These are phyloP conservation scores for Phaeophleospora eucalypticola DNA, from an alignment of 2,329 filamentous ascomycete species.

Conservation along the genomic window DNA sequence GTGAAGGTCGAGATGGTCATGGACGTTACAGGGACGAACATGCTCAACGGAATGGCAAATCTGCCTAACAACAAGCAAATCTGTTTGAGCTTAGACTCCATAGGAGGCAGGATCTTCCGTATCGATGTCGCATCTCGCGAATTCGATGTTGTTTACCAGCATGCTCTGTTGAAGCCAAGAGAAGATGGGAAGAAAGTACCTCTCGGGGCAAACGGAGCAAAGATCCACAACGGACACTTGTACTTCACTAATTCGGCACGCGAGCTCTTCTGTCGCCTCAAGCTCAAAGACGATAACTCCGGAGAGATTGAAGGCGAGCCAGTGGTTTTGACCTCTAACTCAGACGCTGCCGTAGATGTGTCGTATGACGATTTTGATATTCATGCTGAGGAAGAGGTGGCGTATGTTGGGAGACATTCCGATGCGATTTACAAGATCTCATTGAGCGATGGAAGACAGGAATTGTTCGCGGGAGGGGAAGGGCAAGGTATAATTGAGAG, in stretches of 20 bases:
- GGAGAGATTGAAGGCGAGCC: not conserved
- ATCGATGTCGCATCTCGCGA: constrained; percentile 2
- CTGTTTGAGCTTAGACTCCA: not conserved
- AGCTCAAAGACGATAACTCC: not conserved
- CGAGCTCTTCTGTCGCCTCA: constrained; percentile 2
- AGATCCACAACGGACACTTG: not conserved
- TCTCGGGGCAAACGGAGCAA: constrained; percentile 1
- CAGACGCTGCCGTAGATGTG: not conserved
- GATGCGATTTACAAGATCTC: constrained; percentile 1
- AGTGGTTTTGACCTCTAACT: constrained; percentile 2
- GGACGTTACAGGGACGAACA: not conserved
- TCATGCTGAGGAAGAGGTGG: constrained; percentile 4
- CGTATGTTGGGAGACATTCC: constrained; percentile 4
- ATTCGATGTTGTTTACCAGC: not conserved
- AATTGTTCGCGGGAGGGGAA: constrained; percentile 3
- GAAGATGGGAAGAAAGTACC: not conserved
- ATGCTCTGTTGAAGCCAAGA: constrained; percentile 1
- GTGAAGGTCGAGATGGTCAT: not conserved
- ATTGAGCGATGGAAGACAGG: not conserved
- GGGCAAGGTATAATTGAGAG: not conserved
- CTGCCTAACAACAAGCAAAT: constrained; percentile 1
- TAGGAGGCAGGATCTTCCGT: not conserved
- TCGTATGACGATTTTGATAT: constrained; percentile 8
- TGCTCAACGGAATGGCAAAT: constrained; percentile 1
- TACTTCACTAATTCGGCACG: constrained; percentile 6